Evolutionary conservation across 768 basidiomycete species (phyloP).

Genomic region (Lentinula sp.): DNA sequence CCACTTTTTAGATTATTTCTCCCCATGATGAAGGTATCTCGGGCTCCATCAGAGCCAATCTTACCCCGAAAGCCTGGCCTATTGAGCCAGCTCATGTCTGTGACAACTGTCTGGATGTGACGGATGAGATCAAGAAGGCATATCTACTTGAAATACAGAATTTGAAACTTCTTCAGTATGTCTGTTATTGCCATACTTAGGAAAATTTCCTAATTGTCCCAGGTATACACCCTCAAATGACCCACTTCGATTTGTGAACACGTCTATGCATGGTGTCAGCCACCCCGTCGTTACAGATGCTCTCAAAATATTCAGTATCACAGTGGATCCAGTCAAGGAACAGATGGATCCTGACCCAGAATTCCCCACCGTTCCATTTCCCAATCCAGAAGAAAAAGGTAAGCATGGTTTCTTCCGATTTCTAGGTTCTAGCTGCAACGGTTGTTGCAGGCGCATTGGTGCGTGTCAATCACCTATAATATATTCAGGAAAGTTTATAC

Average conservation of each 20-base stretch:
- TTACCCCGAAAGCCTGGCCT: constrained; percentile 47
- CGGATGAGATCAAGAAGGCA: constrained; percentile 47
- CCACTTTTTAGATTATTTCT: constrained; percentile 58
- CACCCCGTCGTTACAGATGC: constrained; percentile 54
- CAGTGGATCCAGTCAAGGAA: constrained; percentile 39
- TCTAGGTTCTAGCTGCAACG: too few relatives aligned
- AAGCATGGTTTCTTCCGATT: constrained; percentile 5
- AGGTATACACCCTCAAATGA: constrained; percentile 24
- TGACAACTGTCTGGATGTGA: constrained; percentile 46
- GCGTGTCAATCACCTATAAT: constrained; percentile 7
- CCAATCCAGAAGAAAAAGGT: constrained; percentile 92
- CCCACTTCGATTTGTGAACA: constrained; percentile 60
- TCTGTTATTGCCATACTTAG: constrained; percentile 11
- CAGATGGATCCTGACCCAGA: constrained; percentile 78
- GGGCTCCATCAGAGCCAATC: constrained; percentile 51
- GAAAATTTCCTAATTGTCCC: background rate
- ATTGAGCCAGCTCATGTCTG: constrained; percentile 29
- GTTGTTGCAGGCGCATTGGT: constrained; percentile 41
- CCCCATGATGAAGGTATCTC: constrained; percentile 83
- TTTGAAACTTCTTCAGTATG: constrained; percentile 10
- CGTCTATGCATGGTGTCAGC: constrained; percentile 89
- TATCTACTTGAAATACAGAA: constrained; percentile 40
- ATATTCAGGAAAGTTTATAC: background rate
- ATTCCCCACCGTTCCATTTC: constrained; percentile 80
- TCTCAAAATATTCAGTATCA: constrained; percentile 52